phyloP scores from a whole-genome alignment of 306 rosid species.

The Quercus bicolor region DNA sequence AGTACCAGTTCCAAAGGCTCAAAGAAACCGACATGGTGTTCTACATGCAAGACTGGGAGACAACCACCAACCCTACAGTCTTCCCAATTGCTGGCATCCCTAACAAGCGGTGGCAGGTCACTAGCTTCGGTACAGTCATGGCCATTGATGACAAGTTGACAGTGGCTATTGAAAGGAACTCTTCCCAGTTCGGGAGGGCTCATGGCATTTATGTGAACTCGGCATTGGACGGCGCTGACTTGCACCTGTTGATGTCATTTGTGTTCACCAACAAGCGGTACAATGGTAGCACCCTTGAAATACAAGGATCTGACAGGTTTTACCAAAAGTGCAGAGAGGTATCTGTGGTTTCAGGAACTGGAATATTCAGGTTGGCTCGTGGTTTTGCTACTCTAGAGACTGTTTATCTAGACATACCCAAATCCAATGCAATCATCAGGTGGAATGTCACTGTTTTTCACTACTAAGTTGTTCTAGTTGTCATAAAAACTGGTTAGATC shows the following conservation, averaged over 20 bases:
- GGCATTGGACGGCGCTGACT: background rate
- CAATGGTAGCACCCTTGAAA: conserved; percentile 29
- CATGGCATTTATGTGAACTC: background rate
- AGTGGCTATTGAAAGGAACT: conserved; percentile 19
- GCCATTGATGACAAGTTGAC: conserved; percentile 36
- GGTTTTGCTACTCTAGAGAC: conserved; percentile 34
- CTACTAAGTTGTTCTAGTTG: too few relatives aligned
- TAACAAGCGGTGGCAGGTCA: conserved; percentile 26
- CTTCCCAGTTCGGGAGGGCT: background rate
- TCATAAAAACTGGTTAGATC: too few relatives aligned
- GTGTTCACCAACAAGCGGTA: conserved; percentile 4
- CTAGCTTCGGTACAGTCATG: conserved; percentile 34
- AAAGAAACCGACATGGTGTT: conserved; percentile 25
- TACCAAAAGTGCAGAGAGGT: conserved; percentile 33
- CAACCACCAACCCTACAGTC: conserved; percentile 27
- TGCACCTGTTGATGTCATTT: background rate
- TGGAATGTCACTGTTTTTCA: too few relatives aligned
- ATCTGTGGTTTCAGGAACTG: conserved; percentile 51
- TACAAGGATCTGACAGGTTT: conserved; percentile 34
- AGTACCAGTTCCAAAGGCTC: background rate
- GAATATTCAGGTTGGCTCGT: conserved; percentile 39
- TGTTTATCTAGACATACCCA: background rate
- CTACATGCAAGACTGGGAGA: conserved; percentile 31
- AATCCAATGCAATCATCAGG: too few relatives aligned
- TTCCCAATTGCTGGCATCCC: conserved; percentile 12